Base-by-base conservation (phyloP, 805 yeast genomes). In the Tetrapisispora taiwanensis region DNA sequence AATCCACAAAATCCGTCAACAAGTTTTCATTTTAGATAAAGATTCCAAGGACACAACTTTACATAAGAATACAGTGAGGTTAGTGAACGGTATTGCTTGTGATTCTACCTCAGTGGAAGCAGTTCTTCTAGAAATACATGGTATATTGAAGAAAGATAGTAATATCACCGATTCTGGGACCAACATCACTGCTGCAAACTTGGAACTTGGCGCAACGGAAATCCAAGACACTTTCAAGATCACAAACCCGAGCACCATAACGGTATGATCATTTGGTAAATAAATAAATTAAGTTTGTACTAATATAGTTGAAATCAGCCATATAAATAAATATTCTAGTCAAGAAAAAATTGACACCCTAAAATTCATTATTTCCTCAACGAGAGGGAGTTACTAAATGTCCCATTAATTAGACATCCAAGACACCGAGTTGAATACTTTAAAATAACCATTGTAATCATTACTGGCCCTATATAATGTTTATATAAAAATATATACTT, bases 81-180 rank as follows among this genome's bases (percentile, higher is more conserved):
- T 63, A 17, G 51, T 54, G 8, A 55, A 56, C 37, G 62, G 64
- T 41, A 52, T 63, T 8, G 50, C 63, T 7, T 63, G 67, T 45
- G 61, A 55, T 39, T 48, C 62, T 12, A 22, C 20, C 2, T 30
- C 46, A 3, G 28, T 43, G 14, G 38, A 38, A n/a, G 30, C 35
- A 31, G 42, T 43, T 2, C 42, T 61, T 26, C 41, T 47, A 15
- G 62, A 56, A 30, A 56, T 62, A 14, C 62, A 62, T 48, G 48
- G 49, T 14, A 49, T 47, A 14, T 30, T 49, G 19, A 46, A 46
- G 27, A 39, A 32, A 17, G 51, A 48, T 30, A 43, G 45, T 36
- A 46, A 44, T 17, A 26, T 27, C 9, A 41, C 30, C 30, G 39
- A 35, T 9, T 34, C 39, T 17, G 43, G 34, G 27, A 41, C 39